Evolutionary conservation across 1,284 basidiomycete genomes (phyloP).

Genomic region (Bondarzewia mesenterica): DNA sequence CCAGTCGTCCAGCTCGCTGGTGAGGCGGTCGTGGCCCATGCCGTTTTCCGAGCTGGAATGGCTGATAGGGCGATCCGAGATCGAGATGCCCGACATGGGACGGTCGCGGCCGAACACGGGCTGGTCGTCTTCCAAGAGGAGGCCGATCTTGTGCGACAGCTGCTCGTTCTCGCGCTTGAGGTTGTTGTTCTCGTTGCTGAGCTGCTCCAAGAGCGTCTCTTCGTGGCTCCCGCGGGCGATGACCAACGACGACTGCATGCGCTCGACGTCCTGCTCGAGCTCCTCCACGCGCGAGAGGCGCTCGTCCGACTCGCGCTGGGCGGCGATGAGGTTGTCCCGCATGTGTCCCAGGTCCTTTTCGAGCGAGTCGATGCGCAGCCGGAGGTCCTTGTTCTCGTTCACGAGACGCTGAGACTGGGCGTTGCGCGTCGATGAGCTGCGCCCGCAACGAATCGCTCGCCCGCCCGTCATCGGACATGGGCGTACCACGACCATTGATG

Average conservation of each 20-base stretch:
- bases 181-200: constrained; percentile 68
- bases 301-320: constrained; percentile 72
- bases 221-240: constrained; percentile 69
- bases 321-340: constrained; percentile 65
- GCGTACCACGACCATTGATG: constrained; percentile 75
- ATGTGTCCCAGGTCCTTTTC: constrained; percentile 68
- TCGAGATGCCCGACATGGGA: constrained; percentile 54
- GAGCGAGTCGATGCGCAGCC: constrained; percentile 63
- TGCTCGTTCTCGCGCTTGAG: constrained; percentile 80
- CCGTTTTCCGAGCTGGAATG: constrained; percentile 69
- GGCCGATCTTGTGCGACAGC: constrained; percentile 77
- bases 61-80: constrained; percentile 58
- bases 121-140: constrained; percentile 80
- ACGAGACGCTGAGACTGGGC: constrained; percentile 63
- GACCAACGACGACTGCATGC: constrained; percentile 64
- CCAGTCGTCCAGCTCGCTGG: constrained; percentile 75
- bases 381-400: constrained; percentile 70
- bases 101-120: constrained; percentile 54
- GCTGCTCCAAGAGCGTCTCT: constrained; percentile 65
- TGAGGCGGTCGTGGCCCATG: constrained; percentile 59
- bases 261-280: constrained; percentile 75
- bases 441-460: constrained; percentile 46
- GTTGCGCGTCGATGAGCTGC: constrained; percentile 65
- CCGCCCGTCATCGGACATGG: constrained; percentile 60
- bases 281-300: constrained; percentile 69